Percentiles rank a stretch among this genome's conserved stretches.
phyloP scores from a whole-genome alignment of 2,329 filamentous ascomycete genomes.

The Botryotinia globosa region DNA sequence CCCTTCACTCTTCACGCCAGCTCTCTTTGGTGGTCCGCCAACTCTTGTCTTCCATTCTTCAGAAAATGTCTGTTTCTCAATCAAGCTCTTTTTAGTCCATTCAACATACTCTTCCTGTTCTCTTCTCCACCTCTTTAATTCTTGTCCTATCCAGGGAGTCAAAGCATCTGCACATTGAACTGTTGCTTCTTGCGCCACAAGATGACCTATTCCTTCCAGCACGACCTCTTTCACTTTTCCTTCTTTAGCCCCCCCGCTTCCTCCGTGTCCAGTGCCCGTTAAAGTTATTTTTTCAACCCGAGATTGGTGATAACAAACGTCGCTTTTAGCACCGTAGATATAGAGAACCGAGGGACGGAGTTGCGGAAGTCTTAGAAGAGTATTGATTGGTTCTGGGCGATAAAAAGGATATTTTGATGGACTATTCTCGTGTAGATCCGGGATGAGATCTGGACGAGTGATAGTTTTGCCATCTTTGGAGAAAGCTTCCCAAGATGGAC shows the following conservation, averaged over 20 bases:
- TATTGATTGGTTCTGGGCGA: conserved; percentile 58
- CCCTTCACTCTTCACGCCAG: neutral
- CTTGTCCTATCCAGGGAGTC: conserved; percentile 54
- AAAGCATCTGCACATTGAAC: conserved; percentile 60
- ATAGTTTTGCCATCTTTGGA: conserved; percentile 39
- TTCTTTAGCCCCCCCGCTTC: conserved; percentile 60
- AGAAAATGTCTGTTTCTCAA: conserved; percentile 56
- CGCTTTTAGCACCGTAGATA: conserved; percentile 61
- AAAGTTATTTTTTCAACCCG: conserved; percentile 57
- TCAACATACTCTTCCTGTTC: conserved; percentile 56
- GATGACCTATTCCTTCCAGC: conserved; percentile 66
- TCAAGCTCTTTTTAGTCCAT: conserved; percentile 51
- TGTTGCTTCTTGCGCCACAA: conserved; percentile 81
- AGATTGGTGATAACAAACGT: conserved; percentile 51
- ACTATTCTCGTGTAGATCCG: neutral
- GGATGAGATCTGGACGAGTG: conserved; percentile 25
- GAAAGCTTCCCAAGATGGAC: conserved; percentile 51
- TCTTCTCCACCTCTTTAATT: conserved; percentile 54
- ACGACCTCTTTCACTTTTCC: conserved; percentile 66
- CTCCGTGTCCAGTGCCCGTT: conserved; percentile 66
- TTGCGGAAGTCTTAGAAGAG: conserved; percentile 55
- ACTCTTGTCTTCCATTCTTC: conserved; percentile 49
- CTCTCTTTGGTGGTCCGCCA: conserved; percentile 25
- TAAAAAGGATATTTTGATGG: conserved; percentile 55
- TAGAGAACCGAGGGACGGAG: conserved; percentile 67